Conservation (phyloP, 177 flowering plant genomes). For the Telopea speciosissima region DNA sequence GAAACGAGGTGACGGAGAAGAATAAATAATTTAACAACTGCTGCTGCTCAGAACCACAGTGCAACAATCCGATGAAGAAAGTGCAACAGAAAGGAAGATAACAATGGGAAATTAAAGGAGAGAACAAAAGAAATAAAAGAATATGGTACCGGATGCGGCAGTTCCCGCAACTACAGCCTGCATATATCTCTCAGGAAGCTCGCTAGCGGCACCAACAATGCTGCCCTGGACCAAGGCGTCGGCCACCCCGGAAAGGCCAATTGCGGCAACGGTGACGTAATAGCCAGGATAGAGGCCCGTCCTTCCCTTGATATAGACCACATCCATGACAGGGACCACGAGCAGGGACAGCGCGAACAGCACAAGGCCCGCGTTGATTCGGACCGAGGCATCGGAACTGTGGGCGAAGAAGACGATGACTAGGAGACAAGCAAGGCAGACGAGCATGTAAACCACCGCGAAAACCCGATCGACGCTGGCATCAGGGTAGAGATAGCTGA, state of each 20-base stretch:
- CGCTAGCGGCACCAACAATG: conserved; percentile 81
- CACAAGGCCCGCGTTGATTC: conserved; percentile 70
- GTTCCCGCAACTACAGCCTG: conserved; percentile 94
- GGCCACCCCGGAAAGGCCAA: conserved; percentile 60
- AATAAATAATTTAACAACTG: no score
- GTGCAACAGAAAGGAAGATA: no score
- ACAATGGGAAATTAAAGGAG: no score
- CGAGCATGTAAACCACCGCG: conserved; percentile 68
- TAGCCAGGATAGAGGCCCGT: conserved; percentile 59
- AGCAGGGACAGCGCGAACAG: conserved; percentile 51
- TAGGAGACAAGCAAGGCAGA: conserved; percentile 42
- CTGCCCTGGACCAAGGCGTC: conserved; percentile 89
- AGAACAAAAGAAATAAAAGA: not conserved
- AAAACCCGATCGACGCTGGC: conserved; percentile 76
- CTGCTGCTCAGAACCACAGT: no score
- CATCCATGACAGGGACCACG: conserved; percentile 71
- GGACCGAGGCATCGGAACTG: conserved; percentile 32
- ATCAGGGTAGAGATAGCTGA: conserved; percentile 78
- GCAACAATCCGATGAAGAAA: no score
- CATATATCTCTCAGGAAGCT: conserved; percentile 86
- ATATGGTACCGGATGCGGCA: conserved; percentile 72
- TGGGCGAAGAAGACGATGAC: conserved; percentile 45
- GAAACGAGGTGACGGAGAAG: no score
- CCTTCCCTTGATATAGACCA: conserved; percentile 53
- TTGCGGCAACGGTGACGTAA: conserved; percentile 52